Evolutionary conservation across 2,329 filamentous ascomycete species (phyloP).

Genomic region (Diaporthe sp.): DNA sequence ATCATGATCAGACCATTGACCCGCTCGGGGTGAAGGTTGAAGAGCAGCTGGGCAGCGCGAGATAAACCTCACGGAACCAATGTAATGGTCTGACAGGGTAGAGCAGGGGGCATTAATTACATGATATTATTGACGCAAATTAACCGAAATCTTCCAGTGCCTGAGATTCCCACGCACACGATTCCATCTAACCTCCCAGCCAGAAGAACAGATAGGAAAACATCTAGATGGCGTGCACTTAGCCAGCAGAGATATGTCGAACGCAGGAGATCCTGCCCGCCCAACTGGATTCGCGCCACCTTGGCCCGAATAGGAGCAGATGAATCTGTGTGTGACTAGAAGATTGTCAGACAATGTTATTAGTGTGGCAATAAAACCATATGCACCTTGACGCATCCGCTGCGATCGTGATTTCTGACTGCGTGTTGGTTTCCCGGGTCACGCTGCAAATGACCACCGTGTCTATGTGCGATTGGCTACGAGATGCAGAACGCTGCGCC

Average conservation of each 20-base stretch:
- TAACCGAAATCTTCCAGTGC: not conserved
- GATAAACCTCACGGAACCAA: too few species aligned
- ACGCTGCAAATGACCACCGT: not conserved
- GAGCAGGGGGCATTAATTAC: too few species aligned
- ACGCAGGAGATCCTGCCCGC: not conserved
- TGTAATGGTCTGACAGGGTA: too few species aligned
- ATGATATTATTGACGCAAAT: not conserved
- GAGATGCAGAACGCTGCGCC: not conserved
- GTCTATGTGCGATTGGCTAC: not conserved
- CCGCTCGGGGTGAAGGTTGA: conserved; percentile 51
- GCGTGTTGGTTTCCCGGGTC: not conserved
- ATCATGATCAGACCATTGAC: conserved; percentile 54
- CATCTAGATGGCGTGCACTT: too few species aligned
- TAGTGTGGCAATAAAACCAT: not conserved
- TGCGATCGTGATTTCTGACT: too few species aligned
- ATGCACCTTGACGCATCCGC: not conserved
- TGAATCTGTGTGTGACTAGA: not conserved
- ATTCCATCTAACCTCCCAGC: not conserved
- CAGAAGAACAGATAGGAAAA: not conserved
- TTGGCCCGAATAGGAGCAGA: not conserved
- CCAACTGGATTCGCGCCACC: not conserved
- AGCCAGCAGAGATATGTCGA: not conserved
- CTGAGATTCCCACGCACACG: not conserved
- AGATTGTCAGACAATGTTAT: not conserved
- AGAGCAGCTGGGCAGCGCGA: conserved; percentile 50